Percentiles rank a stretch among this genome's conserved stretches.
These are phyloP conservation scores for Phytophthora fragariaefolia DNA, from an alignment of 352 stramenopile genomes.

Conservation along the genomic window DNA sequence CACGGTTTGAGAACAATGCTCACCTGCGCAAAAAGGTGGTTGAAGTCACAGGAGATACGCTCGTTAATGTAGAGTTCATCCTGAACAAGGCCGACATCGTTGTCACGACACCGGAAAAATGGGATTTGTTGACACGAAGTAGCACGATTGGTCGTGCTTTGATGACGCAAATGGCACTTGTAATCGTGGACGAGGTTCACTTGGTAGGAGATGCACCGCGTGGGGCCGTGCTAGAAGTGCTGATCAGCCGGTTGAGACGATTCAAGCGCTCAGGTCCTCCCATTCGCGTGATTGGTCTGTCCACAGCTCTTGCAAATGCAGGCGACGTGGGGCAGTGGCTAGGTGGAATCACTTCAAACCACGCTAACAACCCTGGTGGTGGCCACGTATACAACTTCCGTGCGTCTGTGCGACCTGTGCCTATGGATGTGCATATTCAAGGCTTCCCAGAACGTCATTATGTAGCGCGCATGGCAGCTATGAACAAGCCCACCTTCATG, in stretches of 20 bases:
- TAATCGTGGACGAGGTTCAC: slow-evolving; percentile 99
- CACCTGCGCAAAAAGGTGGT: slow-evolving; percentile 93
- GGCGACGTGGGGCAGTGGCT: slow-evolving; percentile 97
- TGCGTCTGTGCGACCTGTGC: slow-evolving; percentile 95
- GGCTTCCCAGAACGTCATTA: slow-evolving; percentile 97
- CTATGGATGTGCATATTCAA: slow-evolving; percentile 97
- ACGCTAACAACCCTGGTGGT: slow-evolving; percentile 30
- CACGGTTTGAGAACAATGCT: slow-evolving; percentile 86
- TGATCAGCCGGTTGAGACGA: slow-evolving; percentile 88
- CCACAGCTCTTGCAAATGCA: slow-evolving; percentile 97
- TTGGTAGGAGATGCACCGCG: slow-evolving; percentile 94
- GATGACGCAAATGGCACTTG: slow-evolving; percentile 82
- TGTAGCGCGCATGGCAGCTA: slow-evolving; percentile 97
- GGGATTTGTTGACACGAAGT: slow-evolving; percentile 96
- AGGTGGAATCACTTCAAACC: slow-evolving; percentile 85
- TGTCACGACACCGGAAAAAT: slow-evolving; percentile 98
- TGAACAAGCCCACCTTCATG: slow-evolving; percentile 99
- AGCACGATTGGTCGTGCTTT: slow-evolving; percentile 76
- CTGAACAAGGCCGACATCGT: slow-evolving; percentile 96
- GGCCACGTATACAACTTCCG: slow-evolving; percentile 95
- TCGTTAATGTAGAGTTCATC: slow-evolving; percentile 91
- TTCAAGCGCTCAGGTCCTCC: slow-evolving; percentile 70
- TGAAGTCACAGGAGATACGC: slow-evolving; percentile 97
- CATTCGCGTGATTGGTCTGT: slow-evolving; percentile 95
- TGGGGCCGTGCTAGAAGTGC: slow-evolving; percentile 92